These are phyloP conservation scores for Capillidium heterosporum DNA, from an alignment of 371 early-diverging fungal genomes.

Conservation along the genomic window DNA sequence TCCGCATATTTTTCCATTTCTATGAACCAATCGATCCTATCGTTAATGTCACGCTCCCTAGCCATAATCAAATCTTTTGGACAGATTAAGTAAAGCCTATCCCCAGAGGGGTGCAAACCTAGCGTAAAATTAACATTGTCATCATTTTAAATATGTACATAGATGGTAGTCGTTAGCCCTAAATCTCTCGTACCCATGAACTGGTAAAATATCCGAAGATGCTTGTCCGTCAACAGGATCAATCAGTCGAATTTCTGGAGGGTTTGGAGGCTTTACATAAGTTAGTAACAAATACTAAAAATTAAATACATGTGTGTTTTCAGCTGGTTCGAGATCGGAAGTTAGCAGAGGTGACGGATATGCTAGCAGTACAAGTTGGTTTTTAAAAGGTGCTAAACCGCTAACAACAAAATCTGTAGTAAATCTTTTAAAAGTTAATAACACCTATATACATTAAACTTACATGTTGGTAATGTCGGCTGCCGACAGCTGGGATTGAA, in stretches of 20 bases:
- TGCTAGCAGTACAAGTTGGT: slow-evolving; percentile 54
- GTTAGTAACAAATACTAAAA: background rate
- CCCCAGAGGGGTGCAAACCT: slow-evolving; percentile 29
- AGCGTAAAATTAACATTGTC: background rate
- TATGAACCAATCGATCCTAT: slow-evolving; percentile 84
- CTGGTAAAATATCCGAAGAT: slow-evolving; percentile 63
- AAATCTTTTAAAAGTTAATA: slow-evolving; percentile 19
- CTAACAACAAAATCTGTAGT: slow-evolving; percentile 74
- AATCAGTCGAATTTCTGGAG: slow-evolving; percentile 81
- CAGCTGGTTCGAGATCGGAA: slow-evolving; percentile 14
- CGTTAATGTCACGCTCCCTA: slow-evolving; percentile 64
- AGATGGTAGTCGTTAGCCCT: slow-evolving; percentile 85
- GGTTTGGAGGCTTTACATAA: slow-evolving; percentile 23
- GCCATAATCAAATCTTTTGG: slow-evolving; percentile 86
- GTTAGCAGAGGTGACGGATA: slow-evolving; percentile 25
- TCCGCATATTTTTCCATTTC: slow-evolving; percentile 59
- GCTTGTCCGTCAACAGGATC: slow-evolving; percentile 57
- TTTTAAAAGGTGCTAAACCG: slow-evolving; percentile 70
- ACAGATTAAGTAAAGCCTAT: slow-evolving; percentile 67
- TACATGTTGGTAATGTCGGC: background rate
- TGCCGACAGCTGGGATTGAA: background rate
- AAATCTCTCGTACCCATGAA: slow-evolving; percentile 65
- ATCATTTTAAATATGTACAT: slow-evolving; percentile 9
- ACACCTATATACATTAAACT: background rate
- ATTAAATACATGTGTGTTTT: slow-evolving; percentile 1